These are phyloP conservation scores for Colletotrichum sp. DNA, from an alignment of 2,329 filamentous ascomycete species.

Conservation along the genomic window DNA sequence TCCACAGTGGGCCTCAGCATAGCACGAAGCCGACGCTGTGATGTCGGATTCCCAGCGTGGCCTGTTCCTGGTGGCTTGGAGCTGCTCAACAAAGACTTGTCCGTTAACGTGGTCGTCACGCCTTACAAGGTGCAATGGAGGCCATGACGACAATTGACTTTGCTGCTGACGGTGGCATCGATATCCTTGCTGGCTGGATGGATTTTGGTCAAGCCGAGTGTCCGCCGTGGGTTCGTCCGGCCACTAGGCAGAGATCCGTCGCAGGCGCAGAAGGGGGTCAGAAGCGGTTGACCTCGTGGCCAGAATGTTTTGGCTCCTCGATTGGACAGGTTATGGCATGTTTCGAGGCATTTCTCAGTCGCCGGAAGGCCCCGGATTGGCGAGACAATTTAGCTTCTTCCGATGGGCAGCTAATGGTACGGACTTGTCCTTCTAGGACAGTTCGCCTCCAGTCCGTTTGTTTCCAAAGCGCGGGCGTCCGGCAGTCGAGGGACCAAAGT, in stretches of 20 bases:
- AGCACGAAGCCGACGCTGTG: not conserved
- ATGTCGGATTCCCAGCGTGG: not conserved
- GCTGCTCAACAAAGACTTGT: not conserved
- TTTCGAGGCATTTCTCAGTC: not conserved
- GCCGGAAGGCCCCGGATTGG: not conserved
- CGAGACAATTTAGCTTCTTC: not conserved
- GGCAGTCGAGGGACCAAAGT: not conserved
- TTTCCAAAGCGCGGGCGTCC: not conserved
- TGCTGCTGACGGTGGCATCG: not conserved
- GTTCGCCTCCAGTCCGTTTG: not conserved
- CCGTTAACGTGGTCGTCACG: not conserved
- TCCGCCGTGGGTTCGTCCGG: not conserved
- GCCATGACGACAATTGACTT: not conserved
- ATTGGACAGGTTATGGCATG: not conserved
- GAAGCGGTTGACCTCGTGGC: constrained; percentile 16
- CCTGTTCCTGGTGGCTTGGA: not conserved
- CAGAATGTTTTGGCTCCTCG: not conserved
- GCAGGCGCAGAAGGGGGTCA: not conserved
- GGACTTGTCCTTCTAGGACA: not conserved
- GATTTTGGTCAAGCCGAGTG: not conserved
- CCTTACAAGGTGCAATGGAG: not conserved
- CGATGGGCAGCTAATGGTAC: not conserved
- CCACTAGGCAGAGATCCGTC: not conserved
- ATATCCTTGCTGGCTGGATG: not conserved
- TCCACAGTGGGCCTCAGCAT: not conserved